Evolutionary conservation across 1,284 basidiomycete genomes (phyloP), one percentile per base, ranked within the genome.

Genomic region (Meripilus lineatus): DNA sequence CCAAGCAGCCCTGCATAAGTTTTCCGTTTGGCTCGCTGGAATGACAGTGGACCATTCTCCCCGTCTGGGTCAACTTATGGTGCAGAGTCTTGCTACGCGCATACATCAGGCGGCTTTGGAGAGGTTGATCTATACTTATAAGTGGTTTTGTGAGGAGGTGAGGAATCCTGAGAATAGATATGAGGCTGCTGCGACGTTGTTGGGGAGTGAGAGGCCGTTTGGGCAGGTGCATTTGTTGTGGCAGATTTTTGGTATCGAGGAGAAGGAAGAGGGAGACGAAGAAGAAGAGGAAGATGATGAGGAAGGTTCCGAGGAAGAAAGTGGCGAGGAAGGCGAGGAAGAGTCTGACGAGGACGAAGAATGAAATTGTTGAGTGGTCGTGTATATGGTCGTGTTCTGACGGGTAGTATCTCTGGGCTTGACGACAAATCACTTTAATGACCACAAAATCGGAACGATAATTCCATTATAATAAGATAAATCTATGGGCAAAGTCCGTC

Each of bases 171-270:
- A 77, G 58, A 91, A 92, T 50, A 75, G 73, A 56, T 97, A 95
- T 59, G 92, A 96, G 65, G 92, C 92, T 33, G 84, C 82, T 10
- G 77, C 84, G 51, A 94, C 91, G n/a, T 60, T 96, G 50, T 65
- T 96, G 32, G 84, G 89, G n/a, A 78, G 85, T 50, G 83, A 86
- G 64, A 65, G 87, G 57, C 87, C 87, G 13, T 90, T 89, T 66
- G 88, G 88, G 41, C 84, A 85, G 58, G 72, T 81, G 30, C 73
- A 75, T 55, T 58, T 86, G 48, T 58, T 89, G 51, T 78, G 75
- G 69, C 85, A 89, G 63, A 84, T 90, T 28, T 79, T 86, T 56
- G 86, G 88, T 23, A 61, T 89, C 23, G 74, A 80, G 49, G 77
- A 69, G 34, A 63, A 58, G 14, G 58, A 50, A 3, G 44, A 36